Evolutionary conservation across 2,329 filamentous ascomycete species (phyloP).

Genomic region (Nothophoma quercina): DNA sequence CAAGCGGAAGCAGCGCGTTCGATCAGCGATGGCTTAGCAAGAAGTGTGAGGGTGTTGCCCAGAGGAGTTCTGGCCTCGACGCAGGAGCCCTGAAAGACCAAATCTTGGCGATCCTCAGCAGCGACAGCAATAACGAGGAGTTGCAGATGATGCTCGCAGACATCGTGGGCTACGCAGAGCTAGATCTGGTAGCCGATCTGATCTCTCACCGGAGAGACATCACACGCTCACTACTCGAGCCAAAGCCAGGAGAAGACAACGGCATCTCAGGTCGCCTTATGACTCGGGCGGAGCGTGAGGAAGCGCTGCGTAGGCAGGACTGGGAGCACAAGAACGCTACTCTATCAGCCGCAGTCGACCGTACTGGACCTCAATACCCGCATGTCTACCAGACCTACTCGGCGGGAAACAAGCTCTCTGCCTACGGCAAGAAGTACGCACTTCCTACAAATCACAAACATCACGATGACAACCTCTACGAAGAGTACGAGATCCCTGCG

Average conservation of each 20-base stretch:
- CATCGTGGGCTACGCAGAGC: constrained; percentile 88
- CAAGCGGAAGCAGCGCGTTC: constrained; percentile 52
- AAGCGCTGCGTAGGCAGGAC: constrained; percentile 77
- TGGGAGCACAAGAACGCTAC: constrained; percentile 80
- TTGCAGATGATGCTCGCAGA: constrained; percentile 91
- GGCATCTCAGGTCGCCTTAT: constrained; percentile 67
- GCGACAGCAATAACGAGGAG: constrained; percentile 75
- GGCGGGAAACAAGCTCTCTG: constrained; percentile 84
- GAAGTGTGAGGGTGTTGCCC: constrained; percentile 73
- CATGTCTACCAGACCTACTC: constrained; percentile 89
- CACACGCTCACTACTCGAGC: constrained; percentile 39
- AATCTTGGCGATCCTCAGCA: constrained; percentile 75
- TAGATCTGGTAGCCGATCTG: constrained; percentile 93
- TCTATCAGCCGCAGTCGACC: constrained; percentile 74
- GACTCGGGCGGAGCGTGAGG: constrained; percentile 79
- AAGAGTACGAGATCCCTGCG: constrained; percentile 88
- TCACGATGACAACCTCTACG: constrained; percentile 78
- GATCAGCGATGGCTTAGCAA: constrained; percentile 73
- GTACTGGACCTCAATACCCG: constrained; percentile 79
- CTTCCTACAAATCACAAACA: constrained; percentile 79
- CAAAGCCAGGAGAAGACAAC: constrained; percentile 49
- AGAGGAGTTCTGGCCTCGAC: constrained; percentile 70
- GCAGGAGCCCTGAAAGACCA: constrained; percentile 77
- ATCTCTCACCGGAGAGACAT: constrained; percentile 78
- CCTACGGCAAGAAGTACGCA: constrained; percentile 81